Percentiles rank a stretch among this genome's conserved stretches.
Evolutionary conservation across 345 rosid genomes (phyloP).

Genomic region (Trapa incisa): DNA sequence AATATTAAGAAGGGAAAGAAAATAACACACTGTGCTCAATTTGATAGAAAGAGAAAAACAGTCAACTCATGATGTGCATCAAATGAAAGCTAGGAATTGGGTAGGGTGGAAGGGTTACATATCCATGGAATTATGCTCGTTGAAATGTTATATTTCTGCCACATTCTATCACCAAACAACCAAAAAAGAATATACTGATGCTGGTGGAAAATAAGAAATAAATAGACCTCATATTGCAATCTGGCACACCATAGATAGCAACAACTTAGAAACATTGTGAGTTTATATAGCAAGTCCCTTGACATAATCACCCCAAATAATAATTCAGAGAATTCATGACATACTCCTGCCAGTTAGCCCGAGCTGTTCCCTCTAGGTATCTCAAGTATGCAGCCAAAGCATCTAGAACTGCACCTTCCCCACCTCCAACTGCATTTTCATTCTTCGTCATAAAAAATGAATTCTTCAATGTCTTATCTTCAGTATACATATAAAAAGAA

Average conservation of each 20-base stretch:
- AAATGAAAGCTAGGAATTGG: neutral
- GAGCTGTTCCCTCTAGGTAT: conserved; percentile 77
- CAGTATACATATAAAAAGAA: conserved; percentile 11
- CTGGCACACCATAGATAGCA: neutral
- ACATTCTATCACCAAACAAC: neutral
- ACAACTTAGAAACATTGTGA: neutral
- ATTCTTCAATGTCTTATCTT: conserved; percentile 26
- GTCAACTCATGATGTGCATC: neutral
- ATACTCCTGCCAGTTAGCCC: conserved; percentile 88
- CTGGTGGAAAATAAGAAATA: neutral
- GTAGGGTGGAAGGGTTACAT: neutral
- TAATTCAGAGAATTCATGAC: conserved; percentile 11
- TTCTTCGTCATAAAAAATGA: conserved; percentile 52
- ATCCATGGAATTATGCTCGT: neutral
- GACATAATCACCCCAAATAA: neutral
- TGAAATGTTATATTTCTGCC: neutral
- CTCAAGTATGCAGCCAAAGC: conserved; percentile 75
- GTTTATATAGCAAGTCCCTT: neutral
- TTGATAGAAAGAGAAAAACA: too few species aligned
- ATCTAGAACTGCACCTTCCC: conserved; percentile 41
- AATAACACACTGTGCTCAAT: too few species aligned
- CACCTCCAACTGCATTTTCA: conserved; percentile 59
- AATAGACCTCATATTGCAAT: neutral
- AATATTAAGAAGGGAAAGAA: too few species aligned
- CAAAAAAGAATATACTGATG: neutral